Evolutionary conservation across 495 filamentous ascomycete genomes (phyloP), one percentile per base, ranked within the genome.

Genomic region (Extremus antarcticus): DNA sequence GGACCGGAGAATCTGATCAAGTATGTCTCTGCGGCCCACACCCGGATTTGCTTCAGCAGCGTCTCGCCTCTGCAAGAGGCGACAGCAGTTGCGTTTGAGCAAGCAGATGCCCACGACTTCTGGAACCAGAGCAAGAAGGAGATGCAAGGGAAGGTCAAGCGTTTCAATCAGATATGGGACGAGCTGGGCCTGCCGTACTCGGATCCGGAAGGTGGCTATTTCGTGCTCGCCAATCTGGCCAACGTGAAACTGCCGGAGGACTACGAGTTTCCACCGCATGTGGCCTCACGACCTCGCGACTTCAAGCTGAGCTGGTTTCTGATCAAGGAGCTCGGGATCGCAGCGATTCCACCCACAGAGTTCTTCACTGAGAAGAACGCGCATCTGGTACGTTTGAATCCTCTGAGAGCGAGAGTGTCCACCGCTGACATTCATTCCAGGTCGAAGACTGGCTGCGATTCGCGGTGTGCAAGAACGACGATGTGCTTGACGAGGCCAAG

Each of bases 251-350:
- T 98, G 0, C 92, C 92, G 0, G 74, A 74, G 3, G 81, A 81
- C 64, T 96, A 95, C 68, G 75, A 81, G 0, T 96, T 96, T 75
- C 92, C 92, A 2, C 74, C 85, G 0, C 87, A 95, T 69, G 90
- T 98, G 4, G 83, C 85, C 23, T 80, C 76, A 50, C 79, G 91
- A 11, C 85, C 92, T 29, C 77, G 92, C 32, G 92, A 98, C 71
- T 98, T 95, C 74, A 85, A 94, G 73, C 76, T 98, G 25, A 78
- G 80, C 35, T 98, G 92, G 92, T 96, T 95, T 71, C 70, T 95
- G 59, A 98, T 98, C 67, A 89, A 87, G 68, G 92, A 97, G 74
- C 74, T 97, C 48, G 92, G 92, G 3, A 88, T 98, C 1, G 92
- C 92, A 4, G 88, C 90, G 1, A 98, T 98, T 58, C 92, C 92